Percentiles rank a stretch among this genome's conserved stretches.
phyloP scores from a whole-genome alignment of 192 early-diverging fungal species.

The Entomortierella lignicola region DNA sequence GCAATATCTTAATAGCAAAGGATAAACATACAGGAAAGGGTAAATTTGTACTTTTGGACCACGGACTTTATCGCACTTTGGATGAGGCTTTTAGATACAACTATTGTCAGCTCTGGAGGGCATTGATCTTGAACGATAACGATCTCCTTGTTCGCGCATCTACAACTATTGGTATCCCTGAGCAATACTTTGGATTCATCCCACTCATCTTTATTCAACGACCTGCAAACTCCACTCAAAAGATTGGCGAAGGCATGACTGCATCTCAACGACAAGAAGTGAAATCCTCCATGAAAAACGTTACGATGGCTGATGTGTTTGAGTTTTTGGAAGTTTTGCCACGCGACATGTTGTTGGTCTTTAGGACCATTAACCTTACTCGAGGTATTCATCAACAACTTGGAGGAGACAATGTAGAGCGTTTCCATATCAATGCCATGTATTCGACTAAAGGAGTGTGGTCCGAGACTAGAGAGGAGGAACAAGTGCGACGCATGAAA shows the following conservation, averaged over 20 bases:
- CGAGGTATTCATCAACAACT: conserved; percentile 63
- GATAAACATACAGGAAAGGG: conserved; percentile 44
- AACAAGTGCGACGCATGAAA: conserved; percentile 15
- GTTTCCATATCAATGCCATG: conserved; percentile 60
- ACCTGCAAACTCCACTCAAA: conserved; percentile 40
- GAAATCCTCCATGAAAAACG: conserved; percentile 48
- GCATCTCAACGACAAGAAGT: conserved; percentile 36
- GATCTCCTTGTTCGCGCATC: conserved; percentile 40
- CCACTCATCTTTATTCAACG: conserved; percentile 64
- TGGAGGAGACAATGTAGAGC: conserved; percentile 58
- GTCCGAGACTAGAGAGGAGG: conserved; percentile 61
- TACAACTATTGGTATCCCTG: conserved; percentile 43
- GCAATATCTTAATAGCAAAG: conserved; percentile 51
- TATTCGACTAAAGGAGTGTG: conserved; percentile 59
- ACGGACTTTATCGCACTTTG: conserved; percentile 61
- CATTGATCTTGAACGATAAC: conserved; percentile 58
- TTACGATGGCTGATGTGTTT: conserved; percentile 63
- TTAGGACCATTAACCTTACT: conserved; percentile 63
- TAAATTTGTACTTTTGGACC: conserved; percentile 60
- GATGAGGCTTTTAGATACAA: conserved; percentile 57
- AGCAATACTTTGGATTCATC: conserved; percentile 53
- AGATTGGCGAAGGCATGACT: conserved; percentile 56
- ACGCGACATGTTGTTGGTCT: conserved; percentile 64
- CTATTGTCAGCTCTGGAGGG: conserved; percentile 65
- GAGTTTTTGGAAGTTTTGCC: conserved; percentile 64